Conservation (phyloP, 345 rosid species). For the Durio zibethinus region DNA sequence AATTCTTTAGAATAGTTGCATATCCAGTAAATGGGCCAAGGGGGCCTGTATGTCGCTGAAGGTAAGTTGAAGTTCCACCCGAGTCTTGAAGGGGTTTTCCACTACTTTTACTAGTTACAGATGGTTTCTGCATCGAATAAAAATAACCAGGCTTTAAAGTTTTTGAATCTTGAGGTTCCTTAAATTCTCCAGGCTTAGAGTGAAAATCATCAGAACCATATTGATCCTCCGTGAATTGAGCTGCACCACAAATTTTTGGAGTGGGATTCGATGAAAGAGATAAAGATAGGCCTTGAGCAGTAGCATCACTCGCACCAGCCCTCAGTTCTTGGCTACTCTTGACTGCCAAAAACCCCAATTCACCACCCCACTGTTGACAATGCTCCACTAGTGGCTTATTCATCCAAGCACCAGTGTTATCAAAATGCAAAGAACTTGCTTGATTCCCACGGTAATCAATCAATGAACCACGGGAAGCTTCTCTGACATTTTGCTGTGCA, state of each 20-base stretch:
- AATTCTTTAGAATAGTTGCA: slow-evolving; percentile 57
- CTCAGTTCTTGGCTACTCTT: slow-evolving; percentile 1
- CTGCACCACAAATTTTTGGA: background rate
- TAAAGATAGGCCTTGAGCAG: slow-evolving; percentile 43
- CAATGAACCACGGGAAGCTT: slow-evolving; percentile 12
- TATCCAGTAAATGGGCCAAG: slow-evolving; percentile 78
- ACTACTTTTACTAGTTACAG: slow-evolving; percentile 17
- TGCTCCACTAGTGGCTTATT: slow-evolving; percentile 13
- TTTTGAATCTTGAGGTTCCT: slow-evolving; percentile 23
- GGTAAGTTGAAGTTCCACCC: slow-evolving; percentile 24
- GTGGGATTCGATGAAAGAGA: slow-evolving; percentile 50
- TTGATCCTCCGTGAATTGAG: slow-evolving; percentile 26
- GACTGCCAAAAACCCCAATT: slow-evolving; percentile 23
- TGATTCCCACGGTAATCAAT: slow-evolving; percentile 28
- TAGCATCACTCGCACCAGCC: slow-evolving; percentile 17
- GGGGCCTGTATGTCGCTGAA: slow-evolving; percentile 41
- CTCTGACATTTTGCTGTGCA: slow-evolving; percentile 17
- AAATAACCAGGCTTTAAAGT: background rate
- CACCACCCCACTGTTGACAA: slow-evolving; percentile 27
- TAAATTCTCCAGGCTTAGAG: slow-evolving; percentile 9
- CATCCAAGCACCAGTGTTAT: slow-evolving; percentile 17
- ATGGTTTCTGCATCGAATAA: slow-evolving; percentile 25
- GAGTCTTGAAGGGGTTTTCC: slow-evolving; percentile 33
- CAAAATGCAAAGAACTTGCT: slow-evolving; percentile 11
- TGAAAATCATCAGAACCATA: slow-evolving; percentile 16